A percentile compares a stretch with the other conserved stretches of the same genome.
These are phyloP conservation scores for Barnettozyma vustinii DNA, from an alignment of 805 yeast species.

Conservation along the genomic window DNA sequence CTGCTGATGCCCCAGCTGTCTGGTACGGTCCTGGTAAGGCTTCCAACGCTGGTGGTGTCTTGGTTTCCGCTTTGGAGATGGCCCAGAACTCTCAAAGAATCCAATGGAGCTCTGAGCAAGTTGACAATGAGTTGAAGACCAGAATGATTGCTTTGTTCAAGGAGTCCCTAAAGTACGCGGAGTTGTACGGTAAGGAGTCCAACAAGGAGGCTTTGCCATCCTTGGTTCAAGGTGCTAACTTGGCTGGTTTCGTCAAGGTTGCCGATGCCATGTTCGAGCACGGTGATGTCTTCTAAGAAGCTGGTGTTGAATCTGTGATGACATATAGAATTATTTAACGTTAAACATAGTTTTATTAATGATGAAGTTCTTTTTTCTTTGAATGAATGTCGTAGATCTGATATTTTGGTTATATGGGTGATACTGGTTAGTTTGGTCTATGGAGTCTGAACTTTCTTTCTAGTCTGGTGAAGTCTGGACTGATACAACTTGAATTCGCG, in stretches of 20 bases:
- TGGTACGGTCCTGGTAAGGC: slow-evolving; percentile 99
- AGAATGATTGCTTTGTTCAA: slow-evolving; percentile 93
- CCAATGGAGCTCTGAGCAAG: slow-evolving; percentile 88
- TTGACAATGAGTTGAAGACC: slow-evolving; percentile 82
- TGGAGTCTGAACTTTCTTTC: no score
- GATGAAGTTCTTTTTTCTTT: slow-evolving; percentile 5
- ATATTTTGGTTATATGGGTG: no score
- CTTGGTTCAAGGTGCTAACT: slow-evolving; percentile 96
- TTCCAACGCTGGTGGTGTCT: slow-evolving; percentile 99
- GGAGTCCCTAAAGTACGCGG: slow-evolving; percentile 86
- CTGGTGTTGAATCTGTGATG: slow-evolving; percentile 1
- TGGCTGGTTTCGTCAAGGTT: slow-evolving; percentile 98
- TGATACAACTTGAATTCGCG: not conserved
- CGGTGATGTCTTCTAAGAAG: slow-evolving; percentile 59
- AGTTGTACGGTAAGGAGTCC: slow-evolving; percentile 67
- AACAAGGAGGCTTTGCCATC: slow-evolving; percentile 76
- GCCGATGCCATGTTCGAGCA: slow-evolving; percentile 98
- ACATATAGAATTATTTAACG: slow-evolving; percentile 9
- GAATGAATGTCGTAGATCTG: not conserved
- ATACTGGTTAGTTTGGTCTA: no score
- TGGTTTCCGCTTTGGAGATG: slow-evolving; percentile 98
- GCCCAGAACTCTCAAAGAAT: slow-evolving; percentile 97
- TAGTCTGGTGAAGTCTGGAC: not conserved
- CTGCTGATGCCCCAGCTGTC: slow-evolving; percentile 47
- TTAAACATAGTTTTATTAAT: slow-evolving; percentile 7